These are phyloP conservation scores for Pseudogymnoascus sp. DNA, from an alignment of 2,329 filamentous ascomycete genomes.

Conservation along the genomic window DNA sequence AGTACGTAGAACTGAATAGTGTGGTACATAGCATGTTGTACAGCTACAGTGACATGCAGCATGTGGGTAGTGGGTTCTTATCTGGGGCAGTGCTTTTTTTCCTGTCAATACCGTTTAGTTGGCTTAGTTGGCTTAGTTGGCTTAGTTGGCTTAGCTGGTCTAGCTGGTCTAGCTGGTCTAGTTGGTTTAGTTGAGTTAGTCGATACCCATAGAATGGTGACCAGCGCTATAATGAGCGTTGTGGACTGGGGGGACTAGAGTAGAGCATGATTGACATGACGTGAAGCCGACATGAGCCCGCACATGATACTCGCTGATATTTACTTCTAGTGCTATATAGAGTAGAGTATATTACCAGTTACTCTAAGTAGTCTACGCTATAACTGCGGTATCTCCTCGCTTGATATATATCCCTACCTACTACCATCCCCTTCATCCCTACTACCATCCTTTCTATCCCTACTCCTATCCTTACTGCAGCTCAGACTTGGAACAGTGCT, in stretches of 20 bases:
- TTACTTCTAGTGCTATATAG: neutral
- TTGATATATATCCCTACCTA: neutral
- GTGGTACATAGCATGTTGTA: neutral
- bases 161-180: neutral
- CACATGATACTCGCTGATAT: neutral
- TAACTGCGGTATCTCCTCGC: neutral
- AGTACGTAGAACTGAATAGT: neutral
- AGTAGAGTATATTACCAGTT: neutral
- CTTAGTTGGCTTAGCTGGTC: no score
- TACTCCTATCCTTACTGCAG: neutral
- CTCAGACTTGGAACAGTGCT: neutral
- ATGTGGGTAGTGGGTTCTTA: constrained; percentile 1
- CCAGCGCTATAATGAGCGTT: neutral
- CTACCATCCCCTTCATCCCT: neutral
- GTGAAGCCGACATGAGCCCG: neutral
- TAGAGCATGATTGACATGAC: constrained; percentile 1
- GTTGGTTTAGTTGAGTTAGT: neutral
- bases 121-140: neutral
- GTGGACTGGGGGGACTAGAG: neutral
- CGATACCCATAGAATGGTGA: neutral
- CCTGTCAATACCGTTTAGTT: neutral
- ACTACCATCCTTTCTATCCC: neutral
- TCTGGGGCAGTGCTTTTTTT: constrained; percentile 5
- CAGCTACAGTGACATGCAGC: constrained; percentile 1
- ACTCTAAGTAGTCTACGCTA: neutral